A percentile compares a stretch with the other conserved stretches of the same genome.
phyloP scores from a whole-genome alignment of 768 basidiomycete genomes.

The Rhodotorula graminis region DNA sequence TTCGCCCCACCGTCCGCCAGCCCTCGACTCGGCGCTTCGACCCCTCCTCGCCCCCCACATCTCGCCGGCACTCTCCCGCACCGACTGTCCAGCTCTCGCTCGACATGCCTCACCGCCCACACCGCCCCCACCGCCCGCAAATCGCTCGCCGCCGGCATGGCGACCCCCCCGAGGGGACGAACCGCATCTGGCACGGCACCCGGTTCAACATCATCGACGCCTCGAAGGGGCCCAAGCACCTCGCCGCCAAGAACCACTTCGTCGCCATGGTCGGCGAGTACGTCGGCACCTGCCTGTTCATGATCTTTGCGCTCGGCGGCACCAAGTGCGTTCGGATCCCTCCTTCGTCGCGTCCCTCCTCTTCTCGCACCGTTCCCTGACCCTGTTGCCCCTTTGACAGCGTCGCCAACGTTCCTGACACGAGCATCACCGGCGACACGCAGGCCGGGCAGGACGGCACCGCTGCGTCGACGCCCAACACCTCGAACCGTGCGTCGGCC shows the following conservation, averaged over 20 bases:
- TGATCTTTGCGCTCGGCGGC: conserved; percentile 14
- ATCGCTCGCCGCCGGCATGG: too few relatives aligned
- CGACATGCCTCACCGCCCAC: too few relatives aligned
- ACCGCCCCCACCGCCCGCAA: too few relatives aligned
- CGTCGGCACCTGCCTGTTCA: conserved; percentile 28
- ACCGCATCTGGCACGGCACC: neutral
- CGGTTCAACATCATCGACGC: neutral
- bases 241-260: conserved; percentile 25
- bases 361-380: too few relatives aligned
- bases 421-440: conserved; percentile 12
- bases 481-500: conserved; percentile 16
- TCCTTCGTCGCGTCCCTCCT: too few relatives aligned
- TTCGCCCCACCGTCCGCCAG: too few relatives aligned
- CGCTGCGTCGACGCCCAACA: conserved; percentile 23
- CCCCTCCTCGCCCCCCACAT: too few relatives aligned
- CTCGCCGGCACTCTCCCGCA: too few relatives aligned
- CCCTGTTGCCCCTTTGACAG: neutral
- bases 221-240: neutral
- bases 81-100: too few relatives aligned
- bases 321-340: conserved; percentile 1
- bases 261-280: conserved; percentile 23
- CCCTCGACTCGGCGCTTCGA: too few relatives aligned
- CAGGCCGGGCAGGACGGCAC: conserved; percentile 17
- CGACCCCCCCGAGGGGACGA: neutral
- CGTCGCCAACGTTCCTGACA: conserved; percentile 19